Base-by-base conservation (phyloP, 2,329 filamentous ascomycete species). In the Verticillium klebahnii region DNA sequence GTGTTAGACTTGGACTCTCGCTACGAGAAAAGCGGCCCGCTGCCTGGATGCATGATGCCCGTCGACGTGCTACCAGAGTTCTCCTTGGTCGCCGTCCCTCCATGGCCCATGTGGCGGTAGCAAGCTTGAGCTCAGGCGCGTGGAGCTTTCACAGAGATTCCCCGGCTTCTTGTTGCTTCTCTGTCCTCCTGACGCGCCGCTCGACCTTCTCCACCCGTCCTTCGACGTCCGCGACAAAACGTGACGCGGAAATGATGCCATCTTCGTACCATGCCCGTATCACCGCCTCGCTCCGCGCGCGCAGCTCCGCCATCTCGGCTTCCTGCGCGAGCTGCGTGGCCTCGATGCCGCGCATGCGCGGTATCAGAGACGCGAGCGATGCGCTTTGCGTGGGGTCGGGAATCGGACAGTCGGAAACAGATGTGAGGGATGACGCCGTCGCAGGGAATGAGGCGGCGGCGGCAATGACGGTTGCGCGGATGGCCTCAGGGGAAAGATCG, bases 251-350 rank as follows among this genome's bases (percentile, higher is more conserved):
- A 57, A 96, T 77, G 54, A 95, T 80, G 3, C 87, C 85, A 29
- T 85, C 78, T 72, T 93, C 88, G 74, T 94, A 93, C 89, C 92
- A 96, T 39, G 80, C 75, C 66, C 88, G 83, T 63, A 92, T 75
- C 29, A 84, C 77, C 65, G 73, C 73, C 73, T 87, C 90, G 76
- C 84, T 93, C 66, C 82, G 82, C 64, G 76, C 82, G 71, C 86
- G 82, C 71, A 90, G 81, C 72, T 84, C 84, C 25, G 83, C 84
- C 64, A 91, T 84, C 72, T 89, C 85, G 57, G 80, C 79, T 45
- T 74, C 80, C 73, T 92, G 89, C 17, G 84, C 80, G 23, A 82
- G 72, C 69, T 92, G 89, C 4, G 82, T 82, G 0, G 82, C 80
- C 65, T 86, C 83, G 19, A 86, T 75, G 23, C 81, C 83, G 66